Base-by-base conservation (phyloP, 768 basidiomycete species). In the Hemileccinum impolitum region DNA sequence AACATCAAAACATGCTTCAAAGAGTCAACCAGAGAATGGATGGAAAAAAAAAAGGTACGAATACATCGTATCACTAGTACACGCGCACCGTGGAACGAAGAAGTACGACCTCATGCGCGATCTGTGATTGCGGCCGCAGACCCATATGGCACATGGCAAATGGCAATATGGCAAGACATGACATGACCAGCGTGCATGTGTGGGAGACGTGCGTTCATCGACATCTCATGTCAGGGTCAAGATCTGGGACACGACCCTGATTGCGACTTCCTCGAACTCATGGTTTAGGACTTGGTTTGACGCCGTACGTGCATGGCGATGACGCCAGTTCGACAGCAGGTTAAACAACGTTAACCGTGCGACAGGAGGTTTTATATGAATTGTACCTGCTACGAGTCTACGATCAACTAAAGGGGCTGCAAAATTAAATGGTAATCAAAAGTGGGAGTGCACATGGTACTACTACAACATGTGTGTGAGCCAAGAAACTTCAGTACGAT, bases 401-500 rank as follows among this genome's bases (percentile, higher is more conserved):
- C 21, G 32, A 37, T 28, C n/a, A 15, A 15, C 8, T 10, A 23
- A 23, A 23, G 15, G 23, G 31, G 12, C 9, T 30, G 7, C 42
- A 39, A 32, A 26, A n/a, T n/a, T n/a, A n/a, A n/a, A 7, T 0
- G 25, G 32, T n/a, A 31, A 34, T 12, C 34, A 31, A 17, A 37
- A 23, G 23, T 23, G 21, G 17, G 15, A 7, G 40, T 19, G 48
- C 58, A 53, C 56, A 63, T 64, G 57, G 51, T 61, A 63, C 62
- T 62, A 54, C 46, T 59, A 63, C 62, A 23, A 45, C 59, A 62
- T 58, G 57, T 34, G 58, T 60, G 58, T 51, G 26, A 36, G 25
- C 41, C 43, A 54, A 47, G 28, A 52, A 52, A 26, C 35, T 28
- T 28, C 17, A 38, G 45, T 39, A 51, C 14, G 39, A 18, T 52